These are phyloP conservation scores for Exophiala lecanii-corni DNA, from an alignment of 2,329 filamentous ascomycete genomes.

Conservation along the genomic window DNA sequence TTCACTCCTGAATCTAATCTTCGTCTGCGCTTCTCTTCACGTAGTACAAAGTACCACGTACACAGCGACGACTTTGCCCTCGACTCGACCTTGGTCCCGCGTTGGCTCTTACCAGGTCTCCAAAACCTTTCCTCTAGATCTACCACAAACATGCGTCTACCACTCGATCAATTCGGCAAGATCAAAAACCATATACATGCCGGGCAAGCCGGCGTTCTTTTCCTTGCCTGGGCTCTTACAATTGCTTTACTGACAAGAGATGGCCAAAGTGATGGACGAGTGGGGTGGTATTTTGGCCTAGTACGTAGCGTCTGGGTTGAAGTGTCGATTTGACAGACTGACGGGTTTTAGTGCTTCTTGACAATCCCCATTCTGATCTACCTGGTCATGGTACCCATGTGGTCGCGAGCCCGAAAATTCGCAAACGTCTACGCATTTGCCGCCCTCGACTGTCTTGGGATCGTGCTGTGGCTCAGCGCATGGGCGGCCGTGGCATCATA, in stretches of 20 bases:
- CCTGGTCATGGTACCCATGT: slow-evolving; percentile 57
- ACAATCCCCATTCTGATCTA: slow-evolving; percentile 56
- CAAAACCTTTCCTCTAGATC: too few species aligned
- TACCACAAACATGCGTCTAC: slow-evolving; percentile 20
- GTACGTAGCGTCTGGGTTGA: slow-evolving; percentile 9
- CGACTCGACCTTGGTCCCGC: too few species aligned
- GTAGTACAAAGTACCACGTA: too few species aligned
- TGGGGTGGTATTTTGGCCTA: slow-evolving; percentile 52
- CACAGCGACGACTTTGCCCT: too few species aligned
- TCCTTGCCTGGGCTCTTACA: slow-evolving; percentile 54
- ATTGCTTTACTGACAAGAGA: slow-evolving; percentile 55
- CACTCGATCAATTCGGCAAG: slow-evolving; percentile 41
- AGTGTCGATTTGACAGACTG: too few species aligned
- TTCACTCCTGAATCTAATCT: too few species aligned
- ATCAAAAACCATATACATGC: slow-evolving; percentile 54
- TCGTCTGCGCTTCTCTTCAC: too few species aligned
- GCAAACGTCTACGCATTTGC: slow-evolving; percentile 58
- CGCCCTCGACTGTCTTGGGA: slow-evolving; percentile 50
- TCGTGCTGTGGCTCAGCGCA: slow-evolving; percentile 56
- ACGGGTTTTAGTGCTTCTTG: slow-evolving; percentile 51
- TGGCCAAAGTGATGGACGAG: slow-evolving; percentile 50
- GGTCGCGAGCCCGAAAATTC: slow-evolving; percentile 54
- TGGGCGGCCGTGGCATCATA: slow-evolving; percentile 55
- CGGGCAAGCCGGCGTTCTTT: slow-evolving; percentile 52
- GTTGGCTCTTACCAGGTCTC: too few species aligned